Conservation (phyloP, 495 filamentous ascomycete species). For the Lasiosphaeriaceae sp. region DNA sequence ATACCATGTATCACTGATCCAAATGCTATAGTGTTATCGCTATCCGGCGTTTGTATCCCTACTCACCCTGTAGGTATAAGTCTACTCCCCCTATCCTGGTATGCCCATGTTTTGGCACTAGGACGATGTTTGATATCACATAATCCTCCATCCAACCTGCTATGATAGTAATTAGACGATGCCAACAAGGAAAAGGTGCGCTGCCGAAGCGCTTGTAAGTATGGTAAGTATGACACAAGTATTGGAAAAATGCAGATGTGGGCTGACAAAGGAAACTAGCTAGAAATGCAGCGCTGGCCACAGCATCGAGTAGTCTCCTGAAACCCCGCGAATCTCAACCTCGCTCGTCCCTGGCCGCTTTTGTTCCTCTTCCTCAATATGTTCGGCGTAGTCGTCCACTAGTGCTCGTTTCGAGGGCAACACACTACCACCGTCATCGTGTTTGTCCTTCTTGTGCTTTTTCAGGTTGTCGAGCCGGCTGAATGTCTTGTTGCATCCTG, state of each 20-base stretch:
- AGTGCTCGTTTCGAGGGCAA: constrained; percentile 18
- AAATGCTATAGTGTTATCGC: too few species aligned
- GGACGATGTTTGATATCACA: not conserved
- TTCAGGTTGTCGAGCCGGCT: constrained; percentile 43
- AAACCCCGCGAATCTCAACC: constrained; percentile 15
- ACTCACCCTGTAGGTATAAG: too few species aligned
- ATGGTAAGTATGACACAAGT: not conserved
- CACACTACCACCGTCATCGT: constrained; percentile 23
- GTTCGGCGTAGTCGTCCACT: constrained; percentile 12
- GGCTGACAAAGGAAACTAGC: constrained; percentile 1
- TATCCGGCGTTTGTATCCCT: too few species aligned
- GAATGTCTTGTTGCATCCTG: constrained; percentile 36
- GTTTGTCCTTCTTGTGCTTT: constrained; percentile 38
- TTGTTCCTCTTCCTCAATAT: constrained; percentile 14
- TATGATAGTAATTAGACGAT: not conserved
- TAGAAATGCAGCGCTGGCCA: constrained; percentile 34
- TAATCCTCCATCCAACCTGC: not conserved
- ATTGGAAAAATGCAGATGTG: not conserved
- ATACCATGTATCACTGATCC: too few species aligned
- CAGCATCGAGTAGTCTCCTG: constrained; percentile 30
- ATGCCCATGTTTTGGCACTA: too few species aligned
- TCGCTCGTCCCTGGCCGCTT: constrained; percentile 19
- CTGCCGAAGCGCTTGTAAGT: not conserved
- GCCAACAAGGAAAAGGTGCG: not conserved
- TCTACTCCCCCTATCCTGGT: too few species aligned